These are phyloP conservation scores for Stellera chamaejasme DNA, from an alignment of 345 rosid species.

Conservation along the genomic window DNA sequence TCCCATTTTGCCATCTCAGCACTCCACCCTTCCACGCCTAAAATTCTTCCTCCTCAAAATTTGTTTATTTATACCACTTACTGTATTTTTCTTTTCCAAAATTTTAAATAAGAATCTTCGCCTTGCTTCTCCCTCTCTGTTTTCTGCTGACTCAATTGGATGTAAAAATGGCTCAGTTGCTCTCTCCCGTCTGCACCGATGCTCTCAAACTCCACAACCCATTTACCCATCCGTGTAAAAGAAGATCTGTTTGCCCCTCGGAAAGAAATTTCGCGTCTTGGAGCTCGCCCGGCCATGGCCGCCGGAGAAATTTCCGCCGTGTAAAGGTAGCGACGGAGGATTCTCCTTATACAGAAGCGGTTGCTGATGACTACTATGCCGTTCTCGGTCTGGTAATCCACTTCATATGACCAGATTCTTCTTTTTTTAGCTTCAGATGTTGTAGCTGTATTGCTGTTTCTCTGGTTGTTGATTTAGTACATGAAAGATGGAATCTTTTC, in stretches of 20 bases:
- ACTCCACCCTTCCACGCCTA: constrained; percentile 29
- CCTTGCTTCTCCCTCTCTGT: neutral
- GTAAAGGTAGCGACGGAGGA: constrained; percentile 49
- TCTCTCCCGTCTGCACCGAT: constrained; percentile 70
- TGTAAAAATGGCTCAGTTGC: constrained; percentile 63
- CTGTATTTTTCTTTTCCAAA: neutral
- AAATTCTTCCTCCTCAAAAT: constrained; percentile 35
- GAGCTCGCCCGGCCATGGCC: constrained; percentile 20
- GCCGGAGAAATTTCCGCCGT: constrained; percentile 27
- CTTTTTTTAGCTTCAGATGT: neutral
- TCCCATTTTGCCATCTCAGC: constrained; percentile 55
- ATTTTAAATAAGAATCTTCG: constrained; percentile 6
- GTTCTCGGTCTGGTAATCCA: constrained; percentile 76
- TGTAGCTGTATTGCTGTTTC: neutral
- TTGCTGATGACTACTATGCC: constrained; percentile 78
- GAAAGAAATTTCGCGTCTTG: constrained; percentile 21
- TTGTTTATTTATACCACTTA: neutral
- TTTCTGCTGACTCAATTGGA: neutral
- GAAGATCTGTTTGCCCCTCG: constrained; percentile 31
- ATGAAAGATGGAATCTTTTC: neutral
- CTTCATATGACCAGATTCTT: neutral
- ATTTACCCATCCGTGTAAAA: constrained; percentile 14
- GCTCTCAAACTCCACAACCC: constrained; percentile 53
- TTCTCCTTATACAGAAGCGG: constrained; percentile 31
- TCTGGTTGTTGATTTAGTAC: neutral